Evolutionary conservation across 2,329 filamentous ascomycete species (phyloP), one percentile per base, ranked within the genome.

Genomic region (Colletotrichum kahawae): DNA sequence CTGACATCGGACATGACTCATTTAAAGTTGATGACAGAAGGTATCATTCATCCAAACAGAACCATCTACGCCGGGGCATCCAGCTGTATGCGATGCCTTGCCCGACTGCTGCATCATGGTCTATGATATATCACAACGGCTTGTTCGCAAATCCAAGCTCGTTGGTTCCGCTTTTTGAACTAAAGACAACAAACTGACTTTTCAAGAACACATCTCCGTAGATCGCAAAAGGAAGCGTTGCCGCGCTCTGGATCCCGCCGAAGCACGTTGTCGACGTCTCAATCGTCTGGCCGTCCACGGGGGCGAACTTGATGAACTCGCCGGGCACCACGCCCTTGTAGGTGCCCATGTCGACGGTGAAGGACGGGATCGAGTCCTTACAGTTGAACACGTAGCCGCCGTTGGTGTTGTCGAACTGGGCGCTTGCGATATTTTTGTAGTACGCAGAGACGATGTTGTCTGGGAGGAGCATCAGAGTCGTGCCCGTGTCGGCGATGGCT

Each of bases 401-500:
- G 59, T 86, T 73, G 2, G 79, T 77, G 18, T 76, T 31, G 79
- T 87, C 84, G 77, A 90, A 80, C 60, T 83, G 77, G 1, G 93
- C 87, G 5, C 90, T 88, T 9, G 79, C 70, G 75, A 94, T 88
- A 76, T 90, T 81, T 48, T 81, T 80, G 85, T 93, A 95, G 87
- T 94, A 94, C 56, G 85, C 87, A 1, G 83, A 78, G 77, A 91
- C 88, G 74, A 93, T 85, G 36, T 81, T 78, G 70, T 87, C 81
- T 31, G 91, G 90, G 21, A 93, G 83, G 77, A 93, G 87, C 70
- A 94, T 83, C 34, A 95, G 90, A 1, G 92, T 92, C 71, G 93
- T 94, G 69, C 93, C 93, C 3, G 93, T 95, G 84, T 95, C 93
- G 79, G 91, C 91, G 81, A 95, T 94, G 78, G 87, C 89, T n/a